Evolutionary conservation across 257 asterid genomes (phyloP), one percentile per base, ranked within the genome.

Genomic region (Solanum rostratum): DNA sequence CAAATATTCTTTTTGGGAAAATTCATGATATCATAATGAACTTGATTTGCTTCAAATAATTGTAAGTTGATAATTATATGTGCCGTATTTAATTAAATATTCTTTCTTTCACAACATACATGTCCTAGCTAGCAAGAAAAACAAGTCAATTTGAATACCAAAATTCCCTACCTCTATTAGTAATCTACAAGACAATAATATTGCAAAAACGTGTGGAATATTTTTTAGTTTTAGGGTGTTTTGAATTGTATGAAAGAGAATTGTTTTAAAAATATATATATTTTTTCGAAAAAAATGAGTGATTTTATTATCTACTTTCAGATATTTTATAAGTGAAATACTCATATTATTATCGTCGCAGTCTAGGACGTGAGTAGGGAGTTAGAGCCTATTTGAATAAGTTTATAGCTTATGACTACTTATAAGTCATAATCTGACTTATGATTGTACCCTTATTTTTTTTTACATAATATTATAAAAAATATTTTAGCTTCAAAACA

Each of bases 151-250:
- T 50, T 78, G 43, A 78, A 27, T 78, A 78, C 62, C 41, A 50
- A 78, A 27, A 46, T 76, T 15, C 22, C 27, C 45, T 24, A 49
- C 24, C 60, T 9, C 1, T 4, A 27, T 16, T 50, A 4, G 46
- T 49, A 50, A 76, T 76, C 16, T 45, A 76, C 82, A 76, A 76
- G 45, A 76, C 45, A 68, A 33, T 24, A 76, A 27, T 50, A 49
- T 27, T 49, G 82, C 82, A 76, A 49, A 74, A 76, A 76, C 82
- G 82, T 27, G 82, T 49, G 63, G 82, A 78, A 78, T 49, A 50
- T 50, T 37, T 37, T 16, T 27, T 2, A 15, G 45, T 27, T 76
- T 39, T 13, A 43, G 16, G 30, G 13, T n/a, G 30, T 3, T n/a
- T 71, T 12, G 11, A 10, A 10, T 2, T 2, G 3, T 16, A 29